Conservation (phyloP, 306 rosid genomes). For the Glycine latifolia region DNA sequence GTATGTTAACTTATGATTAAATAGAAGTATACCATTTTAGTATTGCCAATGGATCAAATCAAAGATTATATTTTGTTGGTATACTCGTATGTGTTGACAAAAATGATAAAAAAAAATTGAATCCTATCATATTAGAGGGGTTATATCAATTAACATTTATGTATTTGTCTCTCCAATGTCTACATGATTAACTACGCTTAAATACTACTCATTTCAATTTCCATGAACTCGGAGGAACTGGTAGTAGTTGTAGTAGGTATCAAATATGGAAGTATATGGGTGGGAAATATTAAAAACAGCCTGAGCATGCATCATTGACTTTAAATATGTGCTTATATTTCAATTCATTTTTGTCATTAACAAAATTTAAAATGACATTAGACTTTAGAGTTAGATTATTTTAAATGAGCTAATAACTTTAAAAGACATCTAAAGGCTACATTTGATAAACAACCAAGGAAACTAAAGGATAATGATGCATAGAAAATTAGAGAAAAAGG, state of each 20-base stretch:
- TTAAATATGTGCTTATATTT: background rate
- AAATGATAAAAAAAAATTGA: background rate
- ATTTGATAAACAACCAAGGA: constrained; percentile 25
- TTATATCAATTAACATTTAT: constrained; percentile 23
- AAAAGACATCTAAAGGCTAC: constrained; percentile 39
- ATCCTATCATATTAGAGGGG: background rate
- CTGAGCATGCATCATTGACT: background rate
- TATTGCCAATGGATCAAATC: constrained; percentile 9
- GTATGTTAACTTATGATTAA: no score
- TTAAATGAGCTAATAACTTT: constrained; percentile 22
- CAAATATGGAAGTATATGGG: background rate
- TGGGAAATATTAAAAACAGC: background rate
- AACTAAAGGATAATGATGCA: constrained; percentile 33
- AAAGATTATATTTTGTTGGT: background rate
- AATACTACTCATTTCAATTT: constrained; percentile 18
- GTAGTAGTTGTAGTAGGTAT: constrained; percentile 32
- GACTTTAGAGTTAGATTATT: background rate
- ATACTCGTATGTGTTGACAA: background rate
- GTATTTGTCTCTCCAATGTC: constrained; percentile 6
- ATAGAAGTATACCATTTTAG: background rate
- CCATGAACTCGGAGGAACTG: background rate
- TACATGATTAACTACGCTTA: background rate
- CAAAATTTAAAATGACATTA: background rate
- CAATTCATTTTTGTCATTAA: constrained; percentile 14
- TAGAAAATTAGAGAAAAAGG: constrained; percentile 14